Base-by-base conservation (phyloP, 106 monocot genomes). In the Hemerocallis citrina region DNA sequence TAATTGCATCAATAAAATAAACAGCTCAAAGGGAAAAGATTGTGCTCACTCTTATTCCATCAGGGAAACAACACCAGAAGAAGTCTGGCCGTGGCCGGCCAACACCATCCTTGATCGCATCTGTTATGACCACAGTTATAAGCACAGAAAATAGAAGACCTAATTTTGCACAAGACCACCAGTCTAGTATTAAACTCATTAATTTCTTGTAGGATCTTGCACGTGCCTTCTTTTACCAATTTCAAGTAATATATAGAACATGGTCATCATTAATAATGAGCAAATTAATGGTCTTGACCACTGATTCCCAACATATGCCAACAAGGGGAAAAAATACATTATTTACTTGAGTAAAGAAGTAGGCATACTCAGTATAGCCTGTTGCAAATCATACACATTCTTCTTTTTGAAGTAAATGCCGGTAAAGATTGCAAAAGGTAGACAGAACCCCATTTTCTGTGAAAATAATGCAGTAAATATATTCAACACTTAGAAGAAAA, bases 71-170 rank as follows among this genome's bases (percentile, higher is more conserved):
- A 0, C 92, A 81, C 88, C 81, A 88, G 54, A 83, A 88, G 62
- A 93, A 93, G 72, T 93, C 85, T 34, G 92, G 92, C 1, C 88
- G 75, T 61, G 92, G 92, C 52, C 92, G 72, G 65, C 92, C 92
- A 66, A 88, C 88, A 65, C 74, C 92, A 81, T 85, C 88, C 68
- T 93, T 93, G 25, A 93, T 88, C 44, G 92, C 88, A 81, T 93
- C 92, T 0, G 92, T 93, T 61, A 93, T 71, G 11, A 93, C 92
- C 8, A 71, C 92, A 68, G 92, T 93, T 25, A 93, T 79, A 77
- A 93, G 84, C 55, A 79, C 84, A n/a, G 92, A 93, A 78, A 61
- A 93, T 24, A 93, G 61, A 65, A 93, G 63, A 6, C 92, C 92
- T 93, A n/a, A n/a, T n/a, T n/a, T n/a, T n/a, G n/a, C n/a, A 60